Percentiles rank a stretch among this genome's conserved stretches.
These are phyloP conservation scores for Pachyrhizus erosus DNA, from an alignment of 306 rosid species.

Conservation along the genomic window DNA sequence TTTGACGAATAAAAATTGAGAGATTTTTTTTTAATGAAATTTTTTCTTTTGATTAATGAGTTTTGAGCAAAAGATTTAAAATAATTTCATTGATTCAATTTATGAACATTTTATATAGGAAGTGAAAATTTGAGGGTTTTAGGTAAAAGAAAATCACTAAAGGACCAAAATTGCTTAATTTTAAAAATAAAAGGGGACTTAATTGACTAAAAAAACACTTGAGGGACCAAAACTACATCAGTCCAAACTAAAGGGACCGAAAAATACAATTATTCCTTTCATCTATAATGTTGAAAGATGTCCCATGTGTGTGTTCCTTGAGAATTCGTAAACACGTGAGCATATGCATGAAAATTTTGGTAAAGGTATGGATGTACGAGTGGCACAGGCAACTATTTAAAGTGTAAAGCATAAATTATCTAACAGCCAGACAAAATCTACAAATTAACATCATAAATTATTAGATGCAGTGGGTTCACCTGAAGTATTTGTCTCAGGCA, in stretches of 20 bases:
- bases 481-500: slow-evolving; percentile 93
- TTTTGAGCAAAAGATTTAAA: background rate
- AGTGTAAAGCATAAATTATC: slow-evolving; percentile 17
- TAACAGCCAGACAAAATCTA: background rate
- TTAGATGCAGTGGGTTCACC: slow-evolving; percentile 55
- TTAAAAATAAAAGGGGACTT: background rate
- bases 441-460: slow-evolving; percentile 29
- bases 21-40: background rate
- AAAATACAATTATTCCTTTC: background rate
- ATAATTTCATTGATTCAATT: background rate
- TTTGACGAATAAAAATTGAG: background rate
- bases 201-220: background rate
- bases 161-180: background rate
- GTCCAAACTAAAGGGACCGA: background rate
- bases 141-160: background rate
- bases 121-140: background rate
- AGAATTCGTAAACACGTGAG: background rate
- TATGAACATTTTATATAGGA: background rate
- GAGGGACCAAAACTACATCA: background rate
- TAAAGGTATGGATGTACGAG: background rate
- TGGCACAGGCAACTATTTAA: background rate
- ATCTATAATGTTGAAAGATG: background rate
- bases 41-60: background rate
- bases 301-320: background rate
- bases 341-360: background rate